Evolutionary conservation across 805 yeast genomes (phyloP), one percentile per base, ranked within the genome.

Genomic region (Myxozyma sirexii): DNA sequence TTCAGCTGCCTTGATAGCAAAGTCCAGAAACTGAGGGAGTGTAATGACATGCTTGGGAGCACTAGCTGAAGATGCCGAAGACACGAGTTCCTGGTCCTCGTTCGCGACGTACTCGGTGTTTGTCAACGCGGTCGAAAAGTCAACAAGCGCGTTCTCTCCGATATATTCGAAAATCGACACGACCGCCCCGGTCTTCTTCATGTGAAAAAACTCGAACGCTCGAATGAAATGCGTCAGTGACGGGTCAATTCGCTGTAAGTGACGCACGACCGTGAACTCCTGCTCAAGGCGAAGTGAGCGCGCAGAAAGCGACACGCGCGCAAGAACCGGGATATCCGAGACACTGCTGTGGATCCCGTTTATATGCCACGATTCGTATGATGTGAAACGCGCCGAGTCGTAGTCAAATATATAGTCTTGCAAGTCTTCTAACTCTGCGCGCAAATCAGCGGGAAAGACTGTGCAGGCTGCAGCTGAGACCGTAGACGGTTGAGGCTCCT

Each of bases 1-100:
- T 41, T 64, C 63, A 26, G 57, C 57, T 5, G 66, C 66, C n/a
- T 50, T 61, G 24, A 65, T 55, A 5, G 68, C 67, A 52, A 64
- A 65, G 3, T 59, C 67, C 21, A 64, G 58, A 46, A 65, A 65
- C 57, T 54, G 56, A 5, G 63, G 48, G 26, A 63, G 54, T 15
- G 66, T 56, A 48, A 62, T 62, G 44, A 54, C 31, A 10, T 21
- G 44, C 15, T 27, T 27, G 2, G 59, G 47, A 7, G 54, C 27
- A 3, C 35, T 29, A 7, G 50, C 42, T 12, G 55, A 53, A 12
- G 46, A 26, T 15, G 39, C 29, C 29, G 54, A 19, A 19, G 60
- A 47, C 10, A n/a, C 37, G 26, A 59, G 53, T 27, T 31, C 38
- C 26, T 43, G 45, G 27, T 39, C 43, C 31, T 38, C 48, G 33